Percentiles rank a stretch among this genome's conserved stretches.
Evolutionary conservation across 2,329 filamentous ascomycete species (phyloP).

Genomic region (Monilinia fructigena): DNA sequence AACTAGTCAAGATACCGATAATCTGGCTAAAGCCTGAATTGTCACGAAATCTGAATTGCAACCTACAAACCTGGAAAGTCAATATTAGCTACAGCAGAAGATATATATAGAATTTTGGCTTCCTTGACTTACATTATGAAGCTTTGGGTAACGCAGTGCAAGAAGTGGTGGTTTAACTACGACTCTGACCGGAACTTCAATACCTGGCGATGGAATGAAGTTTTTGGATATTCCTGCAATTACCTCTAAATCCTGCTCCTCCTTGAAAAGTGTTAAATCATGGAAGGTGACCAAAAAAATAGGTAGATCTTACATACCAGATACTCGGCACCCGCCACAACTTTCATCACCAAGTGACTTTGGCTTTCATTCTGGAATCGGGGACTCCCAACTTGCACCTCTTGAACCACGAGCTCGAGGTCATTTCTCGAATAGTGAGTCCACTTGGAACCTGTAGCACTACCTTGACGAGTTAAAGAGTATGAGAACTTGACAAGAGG

Average conservation of each 20-base stretch:
- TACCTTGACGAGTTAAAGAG: slow-evolving; percentile 31
- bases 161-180: slow-evolving; percentile 39
- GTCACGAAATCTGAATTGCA: slow-evolving; percentile 46
- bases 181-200: slow-evolving; percentile 39
- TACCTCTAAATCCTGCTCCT: slow-evolving; percentile 37
- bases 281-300: background rate
- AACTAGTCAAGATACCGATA: slow-evolving; percentile 36
- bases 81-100: background rate
- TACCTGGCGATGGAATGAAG: slow-evolving; percentile 27
- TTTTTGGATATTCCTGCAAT: slow-evolving; percentile 30
- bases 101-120: background rate
- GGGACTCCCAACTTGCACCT: slow-evolving; percentile 28
- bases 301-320: slow-evolving; percentile 41
- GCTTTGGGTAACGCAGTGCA: slow-evolving; percentile 41
- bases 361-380: slow-evolving; percentile 29
- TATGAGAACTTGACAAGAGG: slow-evolving; percentile 40
- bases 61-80: slow-evolving; percentile 42
- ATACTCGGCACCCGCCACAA: slow-evolving; percentile 44
- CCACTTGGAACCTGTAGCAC: slow-evolving; percentile 33
- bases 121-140: slow-evolving; percentile 31
- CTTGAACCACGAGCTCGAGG: slow-evolving; percentile 35
- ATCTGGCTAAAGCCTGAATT: slow-evolving; percentile 40
- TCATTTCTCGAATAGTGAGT: slow-evolving; percentile 36
- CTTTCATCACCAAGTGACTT: slow-evolving; percentile 39
- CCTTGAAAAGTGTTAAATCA: slow-evolving; percentile 29